phyloP scores from a whole-genome alignment of 345 rosid species.

The Lumnitzera racemosa region DNA sequence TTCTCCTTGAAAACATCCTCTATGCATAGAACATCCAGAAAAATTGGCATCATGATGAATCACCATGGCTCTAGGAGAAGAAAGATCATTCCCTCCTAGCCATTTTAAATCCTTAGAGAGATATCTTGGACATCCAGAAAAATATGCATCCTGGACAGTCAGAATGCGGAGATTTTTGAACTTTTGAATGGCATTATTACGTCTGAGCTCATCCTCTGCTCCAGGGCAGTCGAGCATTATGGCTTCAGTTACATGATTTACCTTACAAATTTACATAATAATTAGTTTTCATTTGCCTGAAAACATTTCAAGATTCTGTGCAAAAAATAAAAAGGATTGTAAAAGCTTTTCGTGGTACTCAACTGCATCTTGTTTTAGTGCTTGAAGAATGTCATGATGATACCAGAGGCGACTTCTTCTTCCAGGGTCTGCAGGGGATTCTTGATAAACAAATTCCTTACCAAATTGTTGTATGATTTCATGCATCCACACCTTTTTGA shows the following conservation, averaged over 20 bases:
- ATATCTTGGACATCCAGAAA: conserved; percentile 14
- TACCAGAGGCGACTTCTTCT: conserved; percentile 16
- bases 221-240: conserved; percentile 6
- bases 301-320: no score
- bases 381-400: conserved; percentile 12
- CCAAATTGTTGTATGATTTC: conserved; percentile 25
- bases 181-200: conserved; percentile 6
- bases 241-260: conserved; percentile 15
- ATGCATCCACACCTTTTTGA: conserved; percentile 19
- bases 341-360: not conserved
- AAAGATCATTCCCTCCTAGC: not conserved
- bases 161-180: conserved; percentile 21
- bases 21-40: no score
- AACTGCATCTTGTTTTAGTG: conserved; percentile 7
- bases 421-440: conserved; percentile 16
- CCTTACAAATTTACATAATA: conserved; percentile 10
- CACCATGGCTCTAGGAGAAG: not conserved
- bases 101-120: conserved; percentile 7
- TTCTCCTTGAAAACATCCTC: not conserved
- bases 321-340: no score
- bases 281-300: no score
- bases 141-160: conserved; percentile 5
- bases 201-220: conserved; percentile 4
- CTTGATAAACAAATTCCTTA: conserved; percentile 14
- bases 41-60: no score